Conservation (phyloP, 73 alveolate genomes). For the Stentor coeruleus region DNA sequence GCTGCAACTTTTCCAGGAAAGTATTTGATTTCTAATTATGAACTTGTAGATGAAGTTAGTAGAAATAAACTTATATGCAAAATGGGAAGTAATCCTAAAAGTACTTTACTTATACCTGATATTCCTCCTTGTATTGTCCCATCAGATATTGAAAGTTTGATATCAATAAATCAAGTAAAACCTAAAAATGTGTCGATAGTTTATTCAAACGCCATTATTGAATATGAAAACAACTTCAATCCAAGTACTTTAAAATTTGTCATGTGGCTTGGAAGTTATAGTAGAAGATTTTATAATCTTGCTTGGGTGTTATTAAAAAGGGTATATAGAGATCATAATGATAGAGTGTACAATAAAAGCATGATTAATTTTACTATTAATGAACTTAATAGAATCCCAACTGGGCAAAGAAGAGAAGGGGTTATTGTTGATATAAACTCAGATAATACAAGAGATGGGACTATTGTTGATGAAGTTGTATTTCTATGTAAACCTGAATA, state of each 20-base stretch:
- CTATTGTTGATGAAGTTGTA: neutral
- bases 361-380: neutral
- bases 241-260: neutral
- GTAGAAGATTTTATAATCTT: neutral
- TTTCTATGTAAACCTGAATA: conserved; percentile 16
- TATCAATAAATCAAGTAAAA: neutral
- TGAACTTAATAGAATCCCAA: neutral
- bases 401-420: neutral
- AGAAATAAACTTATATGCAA: neutral
- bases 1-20: conserved; percentile 26
- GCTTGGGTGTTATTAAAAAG: neutral
- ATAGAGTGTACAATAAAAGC: neutral
- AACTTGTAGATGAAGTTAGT: neutral
- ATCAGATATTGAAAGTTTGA: conserved; percentile 8
- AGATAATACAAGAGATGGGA: neutral
- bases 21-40: conserved; percentile 9
- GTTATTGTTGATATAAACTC: neutral
- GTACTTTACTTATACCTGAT: neutral
- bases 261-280: conserved; percentile 16
- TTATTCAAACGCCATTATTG: neutral
- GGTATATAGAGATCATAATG: neutral
- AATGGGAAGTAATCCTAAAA: neutral
- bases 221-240: neutral
- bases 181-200: neutral
- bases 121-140: neutral